Base-by-base conservation (phyloP, 2,329 filamentous ascomycete genomes). In the Parastagonospora avenae region DNA sequence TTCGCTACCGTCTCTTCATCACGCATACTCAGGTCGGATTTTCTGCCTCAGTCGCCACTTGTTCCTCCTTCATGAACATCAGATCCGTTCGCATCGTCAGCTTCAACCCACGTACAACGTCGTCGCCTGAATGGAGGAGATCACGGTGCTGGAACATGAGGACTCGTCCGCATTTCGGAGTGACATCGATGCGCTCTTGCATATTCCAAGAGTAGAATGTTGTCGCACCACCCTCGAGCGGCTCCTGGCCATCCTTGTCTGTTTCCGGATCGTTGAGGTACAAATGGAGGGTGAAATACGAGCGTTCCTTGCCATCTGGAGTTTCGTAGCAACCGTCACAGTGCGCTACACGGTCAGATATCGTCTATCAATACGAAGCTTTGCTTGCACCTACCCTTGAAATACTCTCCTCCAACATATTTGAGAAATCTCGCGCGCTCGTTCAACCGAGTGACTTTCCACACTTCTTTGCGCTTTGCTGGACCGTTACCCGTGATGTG, bases 351-450 rank as follows among this genome's bases (percentile, higher is more conserved):
- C 19, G 31, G 19, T 46, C 29, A 46, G 45, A 71, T 42, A 68
- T 56, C 35, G 46, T 14, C 41, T 37, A 29, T 6, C 3, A 10
- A 33, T 24, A 5, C 19, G 19, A 24, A 24, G 19, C 19, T 24
- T 24, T 24, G 19, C 19, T 24, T 24, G 19, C 19, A 57, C 62
- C 32, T 60, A 70, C 77, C 79, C 53, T 80, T 82, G 63, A 95
- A 94, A 67, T 87, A 93, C 62, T 92, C 85, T 0, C 89, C 89
- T 0, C 79, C 74, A 0, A 80, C 79, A 68, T 94, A 94, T 64
- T 84, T 87, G 43, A 95, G 74, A 62, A 92, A 92, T 27, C 91
- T 78, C 81, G 92, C 81, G 31, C 89, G 76, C 67, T 91, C 83
- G 68, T 94, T 94, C 36, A 90, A 69, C 8, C 86, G 68, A 8